Conservation (phyloP, 2,329 filamentous ascomycete species). For the Zalaria obscura region DNA sequence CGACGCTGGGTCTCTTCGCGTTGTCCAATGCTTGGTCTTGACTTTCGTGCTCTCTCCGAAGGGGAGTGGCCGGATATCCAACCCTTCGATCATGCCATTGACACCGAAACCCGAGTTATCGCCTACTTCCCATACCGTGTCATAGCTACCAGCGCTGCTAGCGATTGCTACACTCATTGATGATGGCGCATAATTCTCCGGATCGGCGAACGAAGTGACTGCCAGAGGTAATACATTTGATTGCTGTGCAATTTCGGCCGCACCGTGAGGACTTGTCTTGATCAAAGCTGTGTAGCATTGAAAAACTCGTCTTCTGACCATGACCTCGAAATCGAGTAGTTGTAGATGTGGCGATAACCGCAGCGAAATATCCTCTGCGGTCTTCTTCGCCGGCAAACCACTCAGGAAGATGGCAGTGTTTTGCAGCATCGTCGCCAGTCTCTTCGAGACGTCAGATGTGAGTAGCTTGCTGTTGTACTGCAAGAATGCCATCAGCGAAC, state of each 20-base stretch:
- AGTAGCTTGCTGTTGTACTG: slow-evolving; percentile 85
- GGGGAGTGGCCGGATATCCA: slow-evolving; percentile 55
- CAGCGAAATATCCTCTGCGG: slow-evolving; percentile 73
- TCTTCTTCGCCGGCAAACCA: slow-evolving; percentile 69
- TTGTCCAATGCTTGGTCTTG: slow-evolving; percentile 14
- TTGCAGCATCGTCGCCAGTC: slow-evolving; percentile 86
- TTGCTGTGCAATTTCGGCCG: slow-evolving; percentile 73
- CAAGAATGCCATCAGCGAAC: slow-evolving; percentile 81
- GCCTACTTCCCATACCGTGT: slow-evolving; percentile 85
- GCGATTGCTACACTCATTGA: slow-evolving; percentile 85
- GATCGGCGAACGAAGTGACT: slow-evolving; percentile 83
- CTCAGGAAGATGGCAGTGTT: slow-evolving; percentile 86
- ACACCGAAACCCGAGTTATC: slow-evolving; percentile 94
- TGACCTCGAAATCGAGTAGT: slow-evolving; percentile 76
- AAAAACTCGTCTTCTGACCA: slow-evolving; percentile 83
- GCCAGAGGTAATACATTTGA: slow-evolving; percentile 84
- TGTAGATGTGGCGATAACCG: slow-evolving; percentile 74
- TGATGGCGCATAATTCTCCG: slow-evolving; percentile 72
- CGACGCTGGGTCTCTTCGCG: slow-evolving; percentile 45
- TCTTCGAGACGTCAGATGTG: slow-evolving; percentile 85
- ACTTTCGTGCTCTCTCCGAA: slow-evolving; percentile 35
- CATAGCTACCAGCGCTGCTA: slow-evolving; percentile 76
- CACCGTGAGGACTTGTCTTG: slow-evolving; percentile 71
- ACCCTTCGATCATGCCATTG: slow-evolving; percentile 68
- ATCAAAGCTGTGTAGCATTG: slow-evolving; percentile 92